These are phyloP conservation scores for Pelargonium australe DNA, from an alignment of 441 rosid genomes.

Conservation along the genomic window DNA sequence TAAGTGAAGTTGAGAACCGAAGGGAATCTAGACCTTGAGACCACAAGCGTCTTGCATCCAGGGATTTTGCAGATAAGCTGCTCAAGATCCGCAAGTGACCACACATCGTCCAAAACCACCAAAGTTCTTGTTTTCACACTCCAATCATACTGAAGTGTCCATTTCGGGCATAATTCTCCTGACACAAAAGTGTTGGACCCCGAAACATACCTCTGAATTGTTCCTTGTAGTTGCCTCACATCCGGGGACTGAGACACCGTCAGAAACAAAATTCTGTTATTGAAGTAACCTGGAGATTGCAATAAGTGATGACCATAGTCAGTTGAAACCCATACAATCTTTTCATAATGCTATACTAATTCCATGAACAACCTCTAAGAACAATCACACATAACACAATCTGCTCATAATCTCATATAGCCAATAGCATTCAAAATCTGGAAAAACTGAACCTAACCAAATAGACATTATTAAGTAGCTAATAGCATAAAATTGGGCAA, in stretches of 20 bases:
- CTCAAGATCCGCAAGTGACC: slow-evolving; percentile 53
- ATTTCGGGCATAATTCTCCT: slow-evolving; percentile 22
- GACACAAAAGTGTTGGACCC: slow-evolving; percentile 28
- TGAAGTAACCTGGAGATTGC: slow-evolving; percentile 40
- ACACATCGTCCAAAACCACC: slow-evolving; percentile 77
- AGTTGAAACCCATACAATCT: background rate
- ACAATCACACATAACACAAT: too few species aligned
- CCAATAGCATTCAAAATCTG: too few species aligned
- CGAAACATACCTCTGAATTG: slow-evolving; percentile 36
- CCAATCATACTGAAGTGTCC: slow-evolving; percentile 31
- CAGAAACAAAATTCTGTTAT: slow-evolving; percentile 46
- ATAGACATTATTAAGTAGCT: too few species aligned
- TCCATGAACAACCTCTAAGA: too few species aligned
- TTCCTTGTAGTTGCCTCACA: slow-evolving; percentile 37
- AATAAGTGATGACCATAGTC: background rate
- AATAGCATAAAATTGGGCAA: too few species aligned
- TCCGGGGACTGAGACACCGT: slow-evolving; percentile 82
- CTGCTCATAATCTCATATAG: too few species aligned
- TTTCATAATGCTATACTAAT: too few species aligned
- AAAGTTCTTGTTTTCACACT: slow-evolving; percentile 23
- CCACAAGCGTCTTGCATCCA: slow-evolving; percentile 63
- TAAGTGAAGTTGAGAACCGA: slow-evolving; percentile 28
- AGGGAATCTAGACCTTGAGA: slow-evolving; percentile 55
- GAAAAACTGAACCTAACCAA: too few species aligned
- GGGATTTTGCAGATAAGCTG: slow-evolving; percentile 36